phyloP scores from a whole-genome alignment of 2,329 filamentous ascomycete genomes.

The Elsinoe batatas region DNA sequence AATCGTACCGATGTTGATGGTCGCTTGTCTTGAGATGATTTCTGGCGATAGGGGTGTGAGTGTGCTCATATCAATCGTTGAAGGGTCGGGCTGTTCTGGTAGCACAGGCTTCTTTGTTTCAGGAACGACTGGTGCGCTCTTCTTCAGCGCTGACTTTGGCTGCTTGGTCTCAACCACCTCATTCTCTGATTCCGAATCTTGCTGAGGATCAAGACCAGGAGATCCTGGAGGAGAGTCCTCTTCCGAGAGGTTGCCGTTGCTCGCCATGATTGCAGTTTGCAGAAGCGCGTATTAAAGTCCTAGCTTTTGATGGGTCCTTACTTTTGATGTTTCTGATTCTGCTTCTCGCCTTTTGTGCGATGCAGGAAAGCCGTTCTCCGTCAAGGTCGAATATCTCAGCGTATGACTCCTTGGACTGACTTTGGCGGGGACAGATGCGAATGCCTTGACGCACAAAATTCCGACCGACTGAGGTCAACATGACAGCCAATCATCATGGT shows the following conservation, averaged over 20 bases:
- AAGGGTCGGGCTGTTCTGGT: conserved; percentile 87
- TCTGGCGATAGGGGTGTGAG: conserved; percentile 84
- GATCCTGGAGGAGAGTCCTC: conserved; percentile 46
- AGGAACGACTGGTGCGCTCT: conserved; percentile 48
- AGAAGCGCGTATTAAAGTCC: not conserved
- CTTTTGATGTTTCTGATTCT: too few relatives aligned
- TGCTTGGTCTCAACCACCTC: conserved; percentile 49
- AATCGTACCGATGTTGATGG: conserved; percentile 95
- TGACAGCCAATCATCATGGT: not conserved
- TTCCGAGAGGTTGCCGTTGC: conserved; percentile 44
- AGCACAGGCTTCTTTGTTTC: conserved; percentile 53
- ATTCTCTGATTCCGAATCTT: conserved; percentile 69
- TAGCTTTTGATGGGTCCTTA: too few relatives aligned
- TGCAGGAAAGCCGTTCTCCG: too few relatives aligned
- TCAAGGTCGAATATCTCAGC: not conserved
- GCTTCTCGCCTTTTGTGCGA: too few relatives aligned
- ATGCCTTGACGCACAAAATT: not conserved
- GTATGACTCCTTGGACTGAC: not conserved
- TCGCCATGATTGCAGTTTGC: conserved; percentile 40
- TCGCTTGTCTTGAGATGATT: conserved; percentile 95
- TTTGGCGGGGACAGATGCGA: not conserved
- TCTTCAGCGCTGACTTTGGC: conserved; percentile 80
- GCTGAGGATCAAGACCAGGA: conserved; percentile 37
- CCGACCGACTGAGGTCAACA: conserved; percentile 1
- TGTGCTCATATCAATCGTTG: conserved; percentile 70